These are phyloP conservation scores for Epicoccum sorghinum DNA, from an alignment of 2,329 filamentous ascomycete species.

Conservation along the genomic window DNA sequence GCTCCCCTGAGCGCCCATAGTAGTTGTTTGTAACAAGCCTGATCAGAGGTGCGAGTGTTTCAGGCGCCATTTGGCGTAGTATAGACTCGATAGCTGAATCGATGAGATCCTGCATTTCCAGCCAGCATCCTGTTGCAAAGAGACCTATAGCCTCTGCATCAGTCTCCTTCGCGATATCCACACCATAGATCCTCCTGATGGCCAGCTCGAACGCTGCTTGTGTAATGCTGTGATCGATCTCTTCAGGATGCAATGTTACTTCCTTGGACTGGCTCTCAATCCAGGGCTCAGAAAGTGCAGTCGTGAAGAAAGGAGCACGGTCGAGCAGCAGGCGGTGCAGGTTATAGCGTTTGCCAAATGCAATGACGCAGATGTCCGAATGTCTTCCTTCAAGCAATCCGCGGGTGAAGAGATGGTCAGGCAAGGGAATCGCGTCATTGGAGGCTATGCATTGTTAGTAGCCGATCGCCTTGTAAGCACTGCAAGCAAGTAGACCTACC, in stretches of 20 bases:
- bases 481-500: conserved; percentile 26
- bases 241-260: conserved; percentile 59
- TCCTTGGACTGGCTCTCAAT: conserved; percentile 60
- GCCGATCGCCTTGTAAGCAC: no score
- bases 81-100: conserved; percentile 61
- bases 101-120: conserved; percentile 63
- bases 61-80: conserved; percentile 60
- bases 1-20: conserved; percentile 61
- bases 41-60: conserved; percentile 57
- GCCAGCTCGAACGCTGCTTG: conserved; percentile 61
- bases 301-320: conserved; percentile 62
- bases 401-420: conserved; percentile 59
- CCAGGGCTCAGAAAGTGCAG: conserved; percentile 62
- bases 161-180: conserved; percentile 55
- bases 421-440: conserved; percentile 51
- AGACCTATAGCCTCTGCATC: conserved; percentile 60
- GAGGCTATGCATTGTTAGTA: conserved; percentile 34
- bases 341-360: conserved; percentile 59
- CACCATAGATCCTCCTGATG: conserved; percentile 61
- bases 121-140: conserved; percentile 63
- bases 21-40: conserved; percentile 62
- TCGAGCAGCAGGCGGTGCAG: conserved; percentile 62
- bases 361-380: conserved; percentile 60
- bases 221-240: conserved; percentile 61
- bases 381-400: conserved; percentile 59